Evolutionary conservation across 1,284 basidiomycete species (phyloP).

Genomic region (Fomitopsis schrenkii): DNA sequence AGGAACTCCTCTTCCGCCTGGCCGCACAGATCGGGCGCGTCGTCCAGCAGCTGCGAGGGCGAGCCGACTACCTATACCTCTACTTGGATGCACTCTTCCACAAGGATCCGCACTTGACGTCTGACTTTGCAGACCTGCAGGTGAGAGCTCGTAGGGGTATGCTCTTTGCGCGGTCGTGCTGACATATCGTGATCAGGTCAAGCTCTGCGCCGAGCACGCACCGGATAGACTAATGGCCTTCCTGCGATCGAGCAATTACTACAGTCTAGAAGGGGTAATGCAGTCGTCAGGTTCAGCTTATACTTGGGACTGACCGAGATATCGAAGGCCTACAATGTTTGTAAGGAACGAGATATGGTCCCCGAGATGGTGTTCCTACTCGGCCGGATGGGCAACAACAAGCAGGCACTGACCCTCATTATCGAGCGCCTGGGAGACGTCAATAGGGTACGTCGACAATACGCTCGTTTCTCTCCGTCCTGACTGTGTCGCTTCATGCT

Average conservation of each 20-base stretch:
- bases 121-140: conserved; percentile 83
- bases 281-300: neutral
- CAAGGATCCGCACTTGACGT: conserved; percentile 80
- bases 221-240: conserved; percentile 82
- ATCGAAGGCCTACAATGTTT: conserved; percentile 80
- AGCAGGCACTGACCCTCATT: conserved; percentile 89
- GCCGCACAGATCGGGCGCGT: conserved; percentile 73
- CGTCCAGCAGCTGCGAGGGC: conserved; percentile 78
- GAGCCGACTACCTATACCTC: conserved; percentile 84
- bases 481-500: neutral
- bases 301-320: neutral
- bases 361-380: conserved; percentile 98
- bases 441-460: conserved; percentile 53
- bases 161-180: neutral
- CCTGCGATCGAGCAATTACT: conserved; percentile 87
- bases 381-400: conserved; percentile 97
- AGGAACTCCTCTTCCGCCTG: neutral
- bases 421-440: conserved; percentile 96
- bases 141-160: conserved; percentile 31
- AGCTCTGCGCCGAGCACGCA: conserved; percentile 90
- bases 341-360: conserved; percentile 83
- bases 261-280: conserved; percentile 80
- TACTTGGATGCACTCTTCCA: conserved; percentile 92
- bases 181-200: conserved; percentile 48
- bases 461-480: neutral